Base-by-base conservation (phyloP, 352 stramenopile genomes). In the Aphanomyces astaci region DNA sequence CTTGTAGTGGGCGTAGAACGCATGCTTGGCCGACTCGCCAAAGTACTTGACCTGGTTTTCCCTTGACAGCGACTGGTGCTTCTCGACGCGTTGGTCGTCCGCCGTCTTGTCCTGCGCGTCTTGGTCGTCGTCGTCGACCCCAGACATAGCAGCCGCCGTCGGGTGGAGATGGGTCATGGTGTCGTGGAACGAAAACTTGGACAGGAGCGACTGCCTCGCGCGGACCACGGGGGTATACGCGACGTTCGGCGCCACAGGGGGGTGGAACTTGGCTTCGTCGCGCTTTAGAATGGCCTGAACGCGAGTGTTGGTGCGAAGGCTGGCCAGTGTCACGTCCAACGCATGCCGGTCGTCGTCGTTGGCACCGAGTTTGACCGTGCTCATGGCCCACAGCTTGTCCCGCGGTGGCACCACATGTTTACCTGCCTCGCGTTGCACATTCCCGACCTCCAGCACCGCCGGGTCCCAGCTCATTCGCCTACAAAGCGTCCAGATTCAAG, bases 1-100 rank as follows among this genome's bases (percentile, higher is more conserved):
- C 0, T 72, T 76, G 70, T 92, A 92, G 64, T 81, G 74, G 4
- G 72, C 72, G 63, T 82, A 92, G 66, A 92, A 92, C 13, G 75
- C 57, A 9, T 74, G 55, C 48, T 82, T 84, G 19, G 84, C 82
- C 1, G 57, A 71, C 0, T 75, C 75, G 25, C 84, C 84, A 56
- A 92, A 89, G 72, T 92, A 92, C 22, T 67, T 59, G 28, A 40
- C 46, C 25, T 71, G 67, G 24, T 82, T 76, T 22, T 72, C 81
- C 57, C 78, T 76, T 45, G 64, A 53, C n/a, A 83, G 60, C 31
- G 81, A 74, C 15, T 76, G 51, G 33, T 39, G 30, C 33, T 24
- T 27, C 31, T 33, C 31, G 25, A 60, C 52, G 4, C 27, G 52
- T 60, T 30, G 73, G 74, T 63, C 64, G 73, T 45, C 66, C 49